These are phyloP conservation scores for Metschnikowia sp. DNA, from an alignment of 805 yeast species.

Conservation along the genomic window DNA sequence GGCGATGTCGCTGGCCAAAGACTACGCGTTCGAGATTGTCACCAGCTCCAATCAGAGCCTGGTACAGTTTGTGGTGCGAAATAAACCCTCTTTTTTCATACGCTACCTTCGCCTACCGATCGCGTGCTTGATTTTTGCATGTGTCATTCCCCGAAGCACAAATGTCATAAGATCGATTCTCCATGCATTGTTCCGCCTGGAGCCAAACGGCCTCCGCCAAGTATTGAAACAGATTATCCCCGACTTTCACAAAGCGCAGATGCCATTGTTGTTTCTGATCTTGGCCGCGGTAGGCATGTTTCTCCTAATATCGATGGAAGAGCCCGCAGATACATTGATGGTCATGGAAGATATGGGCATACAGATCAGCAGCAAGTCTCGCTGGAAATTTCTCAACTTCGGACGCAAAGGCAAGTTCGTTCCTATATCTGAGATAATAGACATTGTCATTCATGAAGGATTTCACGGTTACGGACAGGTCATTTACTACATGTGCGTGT, in stretches of 20 bases:
- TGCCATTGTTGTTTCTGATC: background rate
- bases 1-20: conserved; percentile 29
- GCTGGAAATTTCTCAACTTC: conserved; percentile 13
- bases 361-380: conserved; percentile 34
- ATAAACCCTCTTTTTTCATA: conserved; percentile 12
- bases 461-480: conserved; percentile 64
- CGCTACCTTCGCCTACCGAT: conserved; percentile 17
- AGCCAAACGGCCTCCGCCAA: background rate
- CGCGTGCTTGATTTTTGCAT: conserved; percentile 11
- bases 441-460: conserved; percentile 72
- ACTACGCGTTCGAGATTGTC: conserved; percentile 26
- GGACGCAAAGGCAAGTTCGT: conserved; percentile 42
- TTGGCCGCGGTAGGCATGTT: conserved; percentile 4
- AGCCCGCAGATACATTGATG: conserved; percentile 40
- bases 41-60: conserved; percentile 16
- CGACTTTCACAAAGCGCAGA: background rate
- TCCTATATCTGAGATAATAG: conserved; percentile 55
- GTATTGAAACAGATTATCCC: too few relatives aligned
- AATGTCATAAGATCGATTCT: background rate
- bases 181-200: background rate
- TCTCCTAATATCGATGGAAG: conserved; percentile 26
- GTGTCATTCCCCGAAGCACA: background rate
- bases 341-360: conserved; percentile 47
- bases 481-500: conserved; percentile 58
- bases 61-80: conserved; percentile 17